Conservation (phyloP, 2,329 filamentous ascomycete species). For the Fusarium abutilonis region DNA sequence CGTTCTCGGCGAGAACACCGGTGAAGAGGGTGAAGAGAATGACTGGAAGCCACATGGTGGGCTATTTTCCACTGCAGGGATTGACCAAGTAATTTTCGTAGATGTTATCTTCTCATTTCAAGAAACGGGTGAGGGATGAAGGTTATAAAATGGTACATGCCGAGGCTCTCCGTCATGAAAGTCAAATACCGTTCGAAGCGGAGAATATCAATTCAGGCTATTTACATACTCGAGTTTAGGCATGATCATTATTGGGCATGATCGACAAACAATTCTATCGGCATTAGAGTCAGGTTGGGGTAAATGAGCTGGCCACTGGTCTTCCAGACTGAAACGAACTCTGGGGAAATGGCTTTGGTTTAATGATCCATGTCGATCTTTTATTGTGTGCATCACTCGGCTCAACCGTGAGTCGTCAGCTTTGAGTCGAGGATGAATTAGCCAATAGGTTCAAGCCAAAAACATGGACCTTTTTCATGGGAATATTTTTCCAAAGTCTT, state of each 20-base stretch:
- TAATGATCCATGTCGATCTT: too few species aligned
- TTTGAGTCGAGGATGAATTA: too few species aligned
- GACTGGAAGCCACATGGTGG: conserved; percentile 22
- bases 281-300: conserved; percentile 16
- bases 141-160: not conserved
- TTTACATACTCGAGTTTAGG: conserved; percentile 22
- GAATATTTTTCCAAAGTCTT: too few species aligned
- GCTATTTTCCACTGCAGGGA: not conserved
- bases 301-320: conserved; percentile 6
- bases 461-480: too few species aligned
- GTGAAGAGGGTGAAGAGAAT: conserved; percentile 44
- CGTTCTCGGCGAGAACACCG: conserved; percentile 65
- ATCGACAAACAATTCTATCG: conserved; percentile 22
- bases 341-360: too few species aligned
- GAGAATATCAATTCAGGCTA: conserved; percentile 27
- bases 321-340: too few species aligned
- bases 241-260: conserved; percentile 2
- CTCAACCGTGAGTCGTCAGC: too few species aligned
- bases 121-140: not conserved
- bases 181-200: not conserved
- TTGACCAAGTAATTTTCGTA: too few species aligned
- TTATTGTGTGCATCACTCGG: too few species aligned
- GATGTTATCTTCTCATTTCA: too few species aligned
- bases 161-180: too few species aligned
- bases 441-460: too few species aligned